These are phyloP conservation scores for Coniochaeta sp. DNA, from an alignment of 2,329 filamentous ascomycete species.

Conservation along the genomic window DNA sequence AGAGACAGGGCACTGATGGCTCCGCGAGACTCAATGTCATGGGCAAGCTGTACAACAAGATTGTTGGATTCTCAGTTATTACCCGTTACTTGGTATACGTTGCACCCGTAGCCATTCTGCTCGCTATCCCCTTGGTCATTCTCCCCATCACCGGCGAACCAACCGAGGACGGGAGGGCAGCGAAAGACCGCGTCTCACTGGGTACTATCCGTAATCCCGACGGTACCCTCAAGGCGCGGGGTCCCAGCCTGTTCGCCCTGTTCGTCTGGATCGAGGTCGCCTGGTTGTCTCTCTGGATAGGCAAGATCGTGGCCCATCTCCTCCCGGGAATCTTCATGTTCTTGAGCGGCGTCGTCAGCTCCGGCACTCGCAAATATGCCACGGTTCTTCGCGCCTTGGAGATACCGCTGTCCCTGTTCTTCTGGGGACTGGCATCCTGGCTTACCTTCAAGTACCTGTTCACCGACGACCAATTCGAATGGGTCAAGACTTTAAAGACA, in stretches of 20 bases:
- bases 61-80: slow-evolving; percentile 56
- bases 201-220: slow-evolving; percentile 21
- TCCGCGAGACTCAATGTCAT: slow-evolving; percentile 54
- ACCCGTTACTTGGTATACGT: slow-evolving; percentile 64
- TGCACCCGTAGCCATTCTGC: slow-evolving; percentile 52
- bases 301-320: slow-evolving; percentile 56
- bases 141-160: slow-evolving; percentile 36
- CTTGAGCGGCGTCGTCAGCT: slow-evolving; percentile 61
- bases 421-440: slow-evolving; percentile 59
- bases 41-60: slow-evolving; percentile 58
- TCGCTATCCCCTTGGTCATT: slow-evolving; percentile 56
- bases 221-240: slow-evolving; percentile 22
- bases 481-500: slow-evolving; percentile 53
- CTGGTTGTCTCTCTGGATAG: slow-evolving; percentile 61
- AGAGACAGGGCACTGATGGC: slow-evolving; percentile 35
- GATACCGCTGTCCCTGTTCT: slow-evolving; percentile 60
- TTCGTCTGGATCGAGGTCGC: slow-evolving; percentile 65
- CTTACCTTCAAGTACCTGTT: slow-evolving; percentile 55
- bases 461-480: slow-evolving; percentile 31
- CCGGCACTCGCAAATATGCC: slow-evolving; percentile 64
- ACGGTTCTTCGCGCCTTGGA: slow-evolving; percentile 57
- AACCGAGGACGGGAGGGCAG: slow-evolving; percentile 14
- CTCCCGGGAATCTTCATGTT: slow-evolving; percentile 60
- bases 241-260: slow-evolving; percentile 50
- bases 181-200: slow-evolving; percentile 24